Conservation (phyloP, 495 filamentous ascomycete genomes). For the Penicillium samsonianum region DNA sequence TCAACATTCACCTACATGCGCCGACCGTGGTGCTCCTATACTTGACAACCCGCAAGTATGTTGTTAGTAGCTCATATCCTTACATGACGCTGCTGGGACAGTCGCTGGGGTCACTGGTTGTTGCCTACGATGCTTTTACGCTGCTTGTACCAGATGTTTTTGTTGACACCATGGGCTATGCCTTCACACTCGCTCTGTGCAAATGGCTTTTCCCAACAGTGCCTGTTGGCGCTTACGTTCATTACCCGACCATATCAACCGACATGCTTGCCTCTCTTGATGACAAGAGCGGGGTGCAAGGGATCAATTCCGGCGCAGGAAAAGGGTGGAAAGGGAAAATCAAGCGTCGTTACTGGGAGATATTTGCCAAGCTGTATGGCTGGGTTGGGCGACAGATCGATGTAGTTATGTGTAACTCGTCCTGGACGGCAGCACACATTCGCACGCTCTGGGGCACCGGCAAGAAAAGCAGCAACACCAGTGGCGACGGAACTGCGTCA, state of each 20-base stretch:
- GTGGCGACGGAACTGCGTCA: constrained; percentile 30
- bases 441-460: constrained; percentile 69
- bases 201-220: constrained; percentile 80
- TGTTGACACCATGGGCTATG: constrained; percentile 97
- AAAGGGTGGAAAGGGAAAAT: constrained; percentile 61
- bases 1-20: constrained; percentile 87
- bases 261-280: constrained; percentile 91
- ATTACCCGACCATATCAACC: constrained; percentile 97
- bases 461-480: constrained; percentile 30
- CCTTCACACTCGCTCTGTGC: constrained; percentile 79
- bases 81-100: constrained; percentile 95
- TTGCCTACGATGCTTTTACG: constrained; percentile 92
- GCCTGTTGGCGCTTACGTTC: constrained; percentile 90
- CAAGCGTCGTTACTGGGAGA: constrained; percentile 82
- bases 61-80: constrained; percentile 81
- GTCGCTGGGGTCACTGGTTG: constrained; percentile 78
- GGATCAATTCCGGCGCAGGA: constrained; percentile 80
- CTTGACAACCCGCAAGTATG: constrained; percentile 80
- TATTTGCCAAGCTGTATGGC: constrained; percentile 80
- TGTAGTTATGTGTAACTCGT: constrained; percentile 94
- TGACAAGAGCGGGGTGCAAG: constrained; percentile 63
- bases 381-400: constrained; percentile 79
- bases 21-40: constrained; percentile 86
- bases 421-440: constrained; percentile 89
- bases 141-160: constrained; percentile 91